Percentiles rank a stretch among this genome's conserved stretches.
phyloP scores from a whole-genome alignment of 768 basidiomycete species.

The Pulveroboletus sp. region DNA sequence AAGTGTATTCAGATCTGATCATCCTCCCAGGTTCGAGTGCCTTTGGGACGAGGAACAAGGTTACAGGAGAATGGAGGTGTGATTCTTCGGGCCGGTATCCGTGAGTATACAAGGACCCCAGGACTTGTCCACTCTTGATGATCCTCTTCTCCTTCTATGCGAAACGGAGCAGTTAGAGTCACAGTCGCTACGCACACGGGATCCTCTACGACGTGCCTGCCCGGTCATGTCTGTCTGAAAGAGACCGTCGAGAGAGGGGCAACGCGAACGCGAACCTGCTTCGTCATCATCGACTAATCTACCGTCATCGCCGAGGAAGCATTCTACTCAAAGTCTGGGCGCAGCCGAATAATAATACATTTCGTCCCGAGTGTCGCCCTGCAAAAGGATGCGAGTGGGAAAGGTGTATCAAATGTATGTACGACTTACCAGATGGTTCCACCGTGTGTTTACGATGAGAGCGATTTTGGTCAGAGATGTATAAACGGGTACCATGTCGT shows the following conservation, averaged over 20 bases:
- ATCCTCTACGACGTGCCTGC: not conserved
- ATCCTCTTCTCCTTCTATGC: not conserved
- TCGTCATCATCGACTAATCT: not conserved
- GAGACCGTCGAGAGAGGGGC: not conserved
- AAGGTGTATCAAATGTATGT: not conserved
- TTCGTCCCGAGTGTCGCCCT: not conserved
- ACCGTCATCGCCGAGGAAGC: not conserved
- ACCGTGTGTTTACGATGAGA: not conserved
- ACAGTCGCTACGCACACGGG: not conserved
- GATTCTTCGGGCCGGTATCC: not conserved
- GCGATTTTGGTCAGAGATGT: not conserved
- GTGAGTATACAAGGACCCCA: not conserved
- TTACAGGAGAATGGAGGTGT: not conserved
- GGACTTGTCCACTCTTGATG: too few relatives aligned
- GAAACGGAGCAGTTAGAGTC: not conserved
- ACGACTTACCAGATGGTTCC: not conserved
- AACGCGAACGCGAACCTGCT: not conserved
- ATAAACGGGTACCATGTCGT: not conserved
- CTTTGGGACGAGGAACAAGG: not conserved
- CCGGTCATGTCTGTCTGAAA: not conserved
- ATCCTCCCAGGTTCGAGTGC: not conserved
- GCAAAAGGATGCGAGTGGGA: slow-evolving; percentile 1
- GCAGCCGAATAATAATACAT: not conserved
- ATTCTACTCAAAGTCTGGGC: not conserved
- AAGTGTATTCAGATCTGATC: not conserved